Base-by-base conservation (phyloP, 257 asterid genomes). In the Nicotiana tabacum region DNA sequence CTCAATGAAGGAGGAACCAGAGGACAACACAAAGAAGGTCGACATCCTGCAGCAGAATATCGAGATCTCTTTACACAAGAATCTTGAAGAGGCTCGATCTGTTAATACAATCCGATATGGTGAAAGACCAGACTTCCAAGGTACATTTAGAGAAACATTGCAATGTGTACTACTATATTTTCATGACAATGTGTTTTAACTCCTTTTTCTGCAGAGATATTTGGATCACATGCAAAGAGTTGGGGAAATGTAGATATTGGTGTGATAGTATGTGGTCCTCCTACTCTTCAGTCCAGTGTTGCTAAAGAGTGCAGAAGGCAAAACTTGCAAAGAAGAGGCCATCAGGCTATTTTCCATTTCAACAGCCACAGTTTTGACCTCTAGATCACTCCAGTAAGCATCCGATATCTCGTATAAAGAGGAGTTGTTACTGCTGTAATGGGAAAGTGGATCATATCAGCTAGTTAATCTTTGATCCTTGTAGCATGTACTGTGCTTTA, bases 291-390 rank as follows among this genome's bases (percentile, higher is more conserved):
- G 69, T 83, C 90, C 0, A 92, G 91, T 83, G 93, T 95, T 81
- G 99, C 98, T 35, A 92, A 82, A 66, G 92, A 91, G 81, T 93
- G 99, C 72, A 86, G 97, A 82, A 81, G 85, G 8, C 88, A 83
- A 61, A 95, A 91, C 85, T 89, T 95, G 51, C 85, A 57, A 58
- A 84, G 93, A 65, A 87, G 85, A 82, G 60, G 78, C 12, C 85
- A 85, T 64, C 74, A 82, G 33, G 90, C 98, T 1, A 86, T 95
- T 17, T 93, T 91, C 79, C 98, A 95, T 88, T 95, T 93, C 94
- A 90, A 95, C 87, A 90, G 93, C 90, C 99, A 95, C 88, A 95
- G 95, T 35, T 95, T 95, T 84, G 99, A 93, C 87, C 95, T 95
- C 77, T 95, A 88, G 83, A 2, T 78, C 18, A 33, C 51, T 6